phyloP scores from a whole-genome alignment of 1,139 yeast species.

The Nakaseomyces uthaithaninus region DNA sequence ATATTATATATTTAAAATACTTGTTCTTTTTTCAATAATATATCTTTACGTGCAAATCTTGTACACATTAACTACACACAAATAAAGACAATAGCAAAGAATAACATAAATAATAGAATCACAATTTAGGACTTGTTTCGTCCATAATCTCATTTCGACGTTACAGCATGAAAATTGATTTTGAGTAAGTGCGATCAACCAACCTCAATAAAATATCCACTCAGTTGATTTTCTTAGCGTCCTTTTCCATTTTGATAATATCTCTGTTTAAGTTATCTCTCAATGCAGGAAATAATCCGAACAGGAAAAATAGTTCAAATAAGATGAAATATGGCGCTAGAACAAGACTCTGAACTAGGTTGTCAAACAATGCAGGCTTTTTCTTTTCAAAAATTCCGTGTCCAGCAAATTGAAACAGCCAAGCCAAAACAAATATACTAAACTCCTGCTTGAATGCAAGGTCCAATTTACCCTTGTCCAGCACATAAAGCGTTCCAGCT shows the following conservation, averaged over 20 bases:
- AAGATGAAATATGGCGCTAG: conserved; percentile 86
- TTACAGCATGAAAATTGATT: not conserved
- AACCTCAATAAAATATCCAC: not conserved
- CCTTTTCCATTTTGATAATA: conserved; percentile 6
- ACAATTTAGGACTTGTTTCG: no score
- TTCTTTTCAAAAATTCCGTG: conserved; percentile 76
- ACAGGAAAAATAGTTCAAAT: conserved; percentile 61
- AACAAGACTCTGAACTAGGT: conserved; percentile 73
- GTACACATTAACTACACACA: no score
- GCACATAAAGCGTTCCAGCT: conserved; percentile 24
- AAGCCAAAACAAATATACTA: conserved; percentile 44
- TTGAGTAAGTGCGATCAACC: not conserved
- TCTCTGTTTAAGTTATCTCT: conserved; percentile 45
- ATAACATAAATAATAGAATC: not conserved
- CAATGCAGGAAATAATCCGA: conserved; percentile 56
- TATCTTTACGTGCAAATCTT: no score
- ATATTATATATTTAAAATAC: no score
- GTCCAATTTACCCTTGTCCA: conserved; percentile 13
- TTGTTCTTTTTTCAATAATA: no score
- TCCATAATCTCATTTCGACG: not conserved
- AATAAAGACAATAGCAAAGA: no score
- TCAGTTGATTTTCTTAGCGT: conserved; percentile 34
- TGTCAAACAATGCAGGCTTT: conserved; percentile 84
- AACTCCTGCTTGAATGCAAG: conserved; percentile 12
- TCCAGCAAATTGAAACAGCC: conserved; percentile 87